Evolutionary conservation across 352 stramenopile species (phyloP), one percentile per base, ranked within the genome.

Genomic region (Phytophthora fragariaefolia): DNA sequence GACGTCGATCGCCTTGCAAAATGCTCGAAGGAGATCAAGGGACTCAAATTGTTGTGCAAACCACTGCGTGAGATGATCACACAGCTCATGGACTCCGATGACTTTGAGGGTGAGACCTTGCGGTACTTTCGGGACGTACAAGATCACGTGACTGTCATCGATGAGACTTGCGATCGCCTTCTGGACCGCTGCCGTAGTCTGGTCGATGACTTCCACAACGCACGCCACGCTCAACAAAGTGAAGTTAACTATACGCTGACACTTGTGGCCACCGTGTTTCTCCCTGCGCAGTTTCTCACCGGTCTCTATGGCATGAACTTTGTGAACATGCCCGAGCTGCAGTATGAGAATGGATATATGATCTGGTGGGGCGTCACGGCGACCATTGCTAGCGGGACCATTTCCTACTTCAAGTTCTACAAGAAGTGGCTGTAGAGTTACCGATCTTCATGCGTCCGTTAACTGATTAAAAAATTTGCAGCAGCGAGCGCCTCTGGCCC

Each of bases 261-360:
- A 27, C 75, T 97, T 3, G 81, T 97, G 7, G 87, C 88, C 4
- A 90, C 89, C 4, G 77, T 95, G 27, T 94, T 94, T 27, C 55
- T 97, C 26, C 89, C 89, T 2, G 89, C 85, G 20, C 87, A 95
- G 66, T 97, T 97, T 66, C 79, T 96, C 27, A 94, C 89, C n/a
- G 84, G 85, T 17, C 60, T 97, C 8, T 96, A 96, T 56, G 89
- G 89, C 43, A 97, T 97, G 89, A 97, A 97, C 75, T 97, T 96
- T 58, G 76, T 81, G 26, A 77, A 90, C 55, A 97, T 97, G 88
- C 88, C 89, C 3, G 89, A 96, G 63, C 74, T 97, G 26, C 50
- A 83, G n/a, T 79, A 80, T 61, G 59, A 88, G 51, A 69, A 92
- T 45, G 89, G 87, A 36, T 97, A 97, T 65, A 78, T 83, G 51